Conservation (phyloP, 176 grass and related monocot species). For the Metroxylon sagu region DNA sequence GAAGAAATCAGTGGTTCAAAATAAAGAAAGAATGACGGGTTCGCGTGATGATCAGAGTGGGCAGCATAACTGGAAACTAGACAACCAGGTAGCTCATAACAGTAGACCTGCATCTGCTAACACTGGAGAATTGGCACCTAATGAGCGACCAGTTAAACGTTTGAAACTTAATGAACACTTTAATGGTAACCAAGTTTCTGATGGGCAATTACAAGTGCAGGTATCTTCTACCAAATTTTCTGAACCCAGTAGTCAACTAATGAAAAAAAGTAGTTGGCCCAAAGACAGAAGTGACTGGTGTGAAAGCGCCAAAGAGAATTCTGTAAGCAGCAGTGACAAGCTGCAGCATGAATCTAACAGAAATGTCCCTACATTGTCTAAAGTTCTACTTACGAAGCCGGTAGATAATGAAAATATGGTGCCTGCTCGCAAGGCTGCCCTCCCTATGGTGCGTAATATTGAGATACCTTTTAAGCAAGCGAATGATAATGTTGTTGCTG, state of each 20-base stretch:
- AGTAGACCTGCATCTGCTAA: conserved; percentile 23
- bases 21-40: conserved; percentile 20
- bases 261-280: conserved; percentile 22
- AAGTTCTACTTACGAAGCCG: conserved; percentile 19
- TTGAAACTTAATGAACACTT: conserved; percentile 36
- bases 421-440: conserved; percentile 10
- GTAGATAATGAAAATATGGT: conserved; percentile 26
- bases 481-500: conserved; percentile 9
- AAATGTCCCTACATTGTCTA: conserved; percentile 11
- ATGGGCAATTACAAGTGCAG: conserved; percentile 22
- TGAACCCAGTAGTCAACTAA: conserved; percentile 28
- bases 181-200: conserved; percentile 23
- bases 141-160: conserved; percentile 41
- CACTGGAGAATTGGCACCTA: conserved; percentile 16
- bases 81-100: conserved; percentile 25
- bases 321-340: conserved; percentile 2
- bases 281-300: conserved; percentile 25
- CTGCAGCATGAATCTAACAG: conserved; percentile 17
- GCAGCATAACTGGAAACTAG: conserved; percentile 27
- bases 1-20: conserved; percentile 33
- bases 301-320: conserved; percentile 20
- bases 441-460: conserved; percentile 1
- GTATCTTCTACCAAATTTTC: conserved; percentile 28
- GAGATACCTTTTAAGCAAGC: conserved; percentile 17
- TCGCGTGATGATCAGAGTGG: conserved; percentile 21